Conservation (phyloP, 176 grass and related monocot genomes). For the Eremochloa ophiuroides region DNA sequence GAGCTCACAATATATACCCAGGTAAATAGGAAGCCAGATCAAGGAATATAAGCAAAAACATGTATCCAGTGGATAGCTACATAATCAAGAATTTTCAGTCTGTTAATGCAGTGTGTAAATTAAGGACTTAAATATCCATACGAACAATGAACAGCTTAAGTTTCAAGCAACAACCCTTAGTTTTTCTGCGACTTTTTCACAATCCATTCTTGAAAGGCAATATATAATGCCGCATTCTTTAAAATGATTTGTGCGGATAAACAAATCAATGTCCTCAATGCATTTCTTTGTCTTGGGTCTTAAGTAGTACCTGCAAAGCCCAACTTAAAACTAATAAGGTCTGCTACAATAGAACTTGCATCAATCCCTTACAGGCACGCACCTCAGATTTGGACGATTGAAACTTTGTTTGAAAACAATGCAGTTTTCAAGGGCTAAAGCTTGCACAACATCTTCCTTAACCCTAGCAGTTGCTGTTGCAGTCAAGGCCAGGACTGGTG, state of each 20-base stretch:
- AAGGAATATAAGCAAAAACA: neutral
- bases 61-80: neutral
- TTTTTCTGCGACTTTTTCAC: slow-evolving; percentile 89
- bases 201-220: slow-evolving; percentile 94
- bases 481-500: slow-evolving; percentile 81
- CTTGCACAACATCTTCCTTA: slow-evolving; percentile 97
- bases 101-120: neutral
- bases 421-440: slow-evolving; percentile 76
- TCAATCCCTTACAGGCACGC: slow-evolving; percentile 15
- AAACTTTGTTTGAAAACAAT: slow-evolving; percentile 93
- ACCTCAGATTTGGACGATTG: slow-evolving; percentile 90
- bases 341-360: neutral
- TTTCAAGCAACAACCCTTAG: slow-evolving; percentile 53
- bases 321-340: slow-evolving; percentile 12
- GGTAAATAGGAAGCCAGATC: neutral
- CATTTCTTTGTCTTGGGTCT: slow-evolving; percentile 91
- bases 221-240: slow-evolving; percentile 93
- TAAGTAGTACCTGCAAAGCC: slow-evolving; percentile 61
- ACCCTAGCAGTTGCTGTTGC: slow-evolving; percentile 92
- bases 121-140: neutral
- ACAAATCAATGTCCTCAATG: slow-evolving; percentile 74
- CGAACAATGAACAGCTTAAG: slow-evolving; percentile 3
- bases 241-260: slow-evolving; percentile 64
- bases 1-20: neutral
- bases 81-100: neutral